Conservation (phyloP, 176 grass and related monocot genomes). For the Poa pratensis region DNA sequence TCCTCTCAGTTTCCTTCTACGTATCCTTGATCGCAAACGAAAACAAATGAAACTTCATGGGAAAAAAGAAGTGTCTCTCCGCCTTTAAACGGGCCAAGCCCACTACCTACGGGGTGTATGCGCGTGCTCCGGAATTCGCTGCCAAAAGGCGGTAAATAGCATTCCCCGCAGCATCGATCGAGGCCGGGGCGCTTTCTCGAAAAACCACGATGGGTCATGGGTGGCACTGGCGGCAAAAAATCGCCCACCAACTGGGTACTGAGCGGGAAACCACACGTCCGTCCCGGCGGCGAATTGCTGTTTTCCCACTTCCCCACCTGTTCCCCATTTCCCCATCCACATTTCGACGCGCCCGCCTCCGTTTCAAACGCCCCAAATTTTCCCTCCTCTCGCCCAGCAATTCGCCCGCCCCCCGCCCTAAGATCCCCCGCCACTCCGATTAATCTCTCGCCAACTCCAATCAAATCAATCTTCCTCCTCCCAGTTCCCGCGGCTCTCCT, state of each 20-base stretch:
- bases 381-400: slow-evolving; percentile 23
- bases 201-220: background rate
- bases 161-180: background rate
- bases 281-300: background rate
- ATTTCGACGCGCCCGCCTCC: slow-evolving; percentile 36
- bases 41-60: no score
- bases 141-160: no score
- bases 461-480: slow-evolving; percentile 4
- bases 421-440: slow-evolving; percentile 28
- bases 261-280: slow-evolving; percentile 32
- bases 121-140: no score
- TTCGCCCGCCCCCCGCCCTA: slow-evolving; percentile 11
- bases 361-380: slow-evolving; percentile 55
- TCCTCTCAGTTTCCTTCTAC: no score
- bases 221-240: background rate
- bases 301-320: background rate
- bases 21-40: no score
- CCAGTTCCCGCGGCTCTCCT: slow-evolving; percentile 7
- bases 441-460: background rate
- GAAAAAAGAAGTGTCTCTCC: no score
- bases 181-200: background rate
- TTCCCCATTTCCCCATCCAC: slow-evolving; percentile 1
- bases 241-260: background rate
- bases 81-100: no score
- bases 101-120: no score